phyloP scores from a whole-genome alignment of 2,329 filamentous ascomycete species.

The Tolypocladium pustulatum region DNA sequence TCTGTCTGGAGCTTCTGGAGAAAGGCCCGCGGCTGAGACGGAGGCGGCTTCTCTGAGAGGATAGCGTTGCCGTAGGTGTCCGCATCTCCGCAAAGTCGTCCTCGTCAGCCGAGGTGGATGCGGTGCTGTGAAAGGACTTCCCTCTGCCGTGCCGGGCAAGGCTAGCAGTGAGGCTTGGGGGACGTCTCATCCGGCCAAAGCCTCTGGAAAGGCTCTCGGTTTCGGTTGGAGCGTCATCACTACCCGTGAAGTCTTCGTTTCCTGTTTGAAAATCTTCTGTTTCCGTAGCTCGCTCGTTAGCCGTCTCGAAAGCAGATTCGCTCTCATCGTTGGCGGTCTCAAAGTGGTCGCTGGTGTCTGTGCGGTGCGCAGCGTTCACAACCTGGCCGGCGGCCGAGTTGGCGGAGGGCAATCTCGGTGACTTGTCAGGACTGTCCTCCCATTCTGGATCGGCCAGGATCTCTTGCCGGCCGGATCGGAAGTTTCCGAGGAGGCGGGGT shows the following conservation, averaged over 20 bases:
- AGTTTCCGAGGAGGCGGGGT: conserved; percentile 63
- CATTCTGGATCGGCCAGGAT: conserved; percentile 72
- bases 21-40: conserved; percentile 55
- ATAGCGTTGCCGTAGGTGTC: conserved; percentile 51
- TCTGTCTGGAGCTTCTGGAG: conserved; percentile 48
- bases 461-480: conserved; percentile 66
- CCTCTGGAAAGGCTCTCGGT: conserved; percentile 56
- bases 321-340: conserved; percentile 73
- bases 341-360: conserved; percentile 57
- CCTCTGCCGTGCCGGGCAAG: conserved; percentile 38
- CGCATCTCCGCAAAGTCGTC: conserved; percentile 44
- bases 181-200: conserved; percentile 29
- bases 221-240: conserved; percentile 81
- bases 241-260: conserved; percentile 66
- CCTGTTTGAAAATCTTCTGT: conserved; percentile 94
- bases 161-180: conserved; percentile 28
- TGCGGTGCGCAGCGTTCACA: conserved; percentile 10
- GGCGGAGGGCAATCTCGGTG: conserved; percentile 14
- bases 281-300: conserved; percentile 74
- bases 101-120: conserved; percentile 76
- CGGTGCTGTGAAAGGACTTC: conserved; percentile 73
- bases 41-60: conserved; percentile 60
- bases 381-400: conserved; percentile 9
- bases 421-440: conserved; percentile 61
- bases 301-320: conserved; percentile 54